Percentiles rank a stretch among this genome's conserved stretches.
These are phyloP conservation scores for Coemansia sp. DNA, from an alignment of 192 early-diverging fungal species.

Conservation along the genomic window DNA sequence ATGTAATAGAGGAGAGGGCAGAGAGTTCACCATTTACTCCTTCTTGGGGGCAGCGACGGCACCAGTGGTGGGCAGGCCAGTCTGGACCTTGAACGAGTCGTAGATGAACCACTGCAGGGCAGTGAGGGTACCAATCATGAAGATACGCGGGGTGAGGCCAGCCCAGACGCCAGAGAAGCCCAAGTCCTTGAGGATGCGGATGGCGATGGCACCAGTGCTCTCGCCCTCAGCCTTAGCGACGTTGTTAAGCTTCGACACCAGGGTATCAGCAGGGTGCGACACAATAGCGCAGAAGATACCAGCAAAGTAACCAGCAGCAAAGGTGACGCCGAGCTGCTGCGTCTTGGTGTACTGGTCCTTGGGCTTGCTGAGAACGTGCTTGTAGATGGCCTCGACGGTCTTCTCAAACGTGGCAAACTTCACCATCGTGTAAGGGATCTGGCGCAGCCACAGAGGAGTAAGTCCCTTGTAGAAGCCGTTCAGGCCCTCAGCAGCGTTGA, in stretches of 20 bases:
- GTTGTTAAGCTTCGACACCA: constrained; percentile 71
- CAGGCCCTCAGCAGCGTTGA: constrained; percentile 60
- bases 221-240: constrained; percentile 59
- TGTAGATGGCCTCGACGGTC: constrained; percentile 68
- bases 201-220: constrained; percentile 52
- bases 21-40: constrained; percentile 23
- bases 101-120: constrained; percentile 84
- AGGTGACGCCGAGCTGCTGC: constrained; percentile 76
- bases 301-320: constrained; percentile 83
- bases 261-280: constrained; percentile 86
- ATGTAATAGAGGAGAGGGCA: neutral
- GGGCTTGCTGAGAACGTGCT: constrained; percentile 60
- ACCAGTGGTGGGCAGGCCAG: constrained; percentile 70
- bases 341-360: constrained; percentile 69
- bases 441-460: constrained; percentile 75
- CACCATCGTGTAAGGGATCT: constrained; percentile 85
- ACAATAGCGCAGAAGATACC: constrained; percentile 88
- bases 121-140: constrained; percentile 92
- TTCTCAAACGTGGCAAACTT: constrained; percentile 86
- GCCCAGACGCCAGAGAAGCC: constrained; percentile 71
- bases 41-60: constrained; percentile 53
- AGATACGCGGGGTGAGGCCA: constrained; percentile 81
- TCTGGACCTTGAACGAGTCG: constrained; percentile 75
- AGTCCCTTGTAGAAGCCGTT: constrained; percentile 73
- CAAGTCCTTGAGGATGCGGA: constrained; percentile 60